Evolutionary conservation across 2,329 filamentous ascomycete genomes (phyloP).

Genomic region (Colletotrichum musae): DNA sequence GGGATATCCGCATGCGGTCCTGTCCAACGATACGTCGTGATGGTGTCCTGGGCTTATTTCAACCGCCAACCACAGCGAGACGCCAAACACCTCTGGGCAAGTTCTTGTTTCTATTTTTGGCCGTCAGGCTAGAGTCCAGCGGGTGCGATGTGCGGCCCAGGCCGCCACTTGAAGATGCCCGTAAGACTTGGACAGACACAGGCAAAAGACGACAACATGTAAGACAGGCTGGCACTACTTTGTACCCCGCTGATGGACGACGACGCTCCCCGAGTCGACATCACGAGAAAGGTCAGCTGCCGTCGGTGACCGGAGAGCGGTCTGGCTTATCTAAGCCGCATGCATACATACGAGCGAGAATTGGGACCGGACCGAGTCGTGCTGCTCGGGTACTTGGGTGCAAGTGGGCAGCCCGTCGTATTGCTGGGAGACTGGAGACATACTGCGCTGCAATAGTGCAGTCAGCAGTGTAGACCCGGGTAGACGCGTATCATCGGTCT

Average conservation of each 20-base stretch:
- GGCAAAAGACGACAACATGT: constrained; percentile 7
- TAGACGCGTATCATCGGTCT: constrained; percentile 7
- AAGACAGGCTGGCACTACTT: constrained; percentile 14
- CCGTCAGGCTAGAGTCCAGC: not conserved
- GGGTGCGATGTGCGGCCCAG: constrained; percentile 3
- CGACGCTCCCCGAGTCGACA: constrained; percentile 7
- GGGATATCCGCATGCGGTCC: constrained; percentile 22
- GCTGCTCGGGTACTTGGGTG: no score
- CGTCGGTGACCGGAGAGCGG: not conserved
- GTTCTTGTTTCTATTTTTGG: constrained; percentile 38
- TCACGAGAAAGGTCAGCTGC: constrained; percentile 26
- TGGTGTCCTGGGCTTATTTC: constrained; percentile 9
- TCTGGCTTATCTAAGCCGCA: constrained; percentile 29
- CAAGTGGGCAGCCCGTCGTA: no score
- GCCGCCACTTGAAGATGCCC: constrained; percentile 19
- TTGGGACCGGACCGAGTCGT: no score
- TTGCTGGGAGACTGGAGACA: no score
- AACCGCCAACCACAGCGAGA: constrained; percentile 24
- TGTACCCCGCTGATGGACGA: not conserved
- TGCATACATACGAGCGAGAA: not conserved
- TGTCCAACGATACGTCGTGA: not conserved
- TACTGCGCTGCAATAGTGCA: no score
- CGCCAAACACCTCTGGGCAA: constrained; percentile 25
- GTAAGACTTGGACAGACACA: constrained; percentile 8
- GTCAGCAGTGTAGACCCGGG: no score